These are phyloP conservation scores for Microdochium trichocladiopsis DNA, from an alignment of 2,329 filamentous ascomycete species.

Conservation along the genomic window DNA sequence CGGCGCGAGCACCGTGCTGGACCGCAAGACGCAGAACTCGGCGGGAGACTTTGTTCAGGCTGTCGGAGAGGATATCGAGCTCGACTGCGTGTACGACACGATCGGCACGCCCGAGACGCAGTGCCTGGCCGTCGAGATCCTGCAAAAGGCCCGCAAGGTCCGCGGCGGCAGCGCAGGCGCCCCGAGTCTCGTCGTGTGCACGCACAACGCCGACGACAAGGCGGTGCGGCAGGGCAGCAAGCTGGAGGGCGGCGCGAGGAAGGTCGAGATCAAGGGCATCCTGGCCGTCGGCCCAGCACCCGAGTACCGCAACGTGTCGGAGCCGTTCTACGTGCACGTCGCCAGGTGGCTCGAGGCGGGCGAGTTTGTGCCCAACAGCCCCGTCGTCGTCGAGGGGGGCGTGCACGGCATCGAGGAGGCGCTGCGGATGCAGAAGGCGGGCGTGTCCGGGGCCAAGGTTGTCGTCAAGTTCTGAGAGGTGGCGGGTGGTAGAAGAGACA, in stretches of 20 bases:
- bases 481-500: no score
- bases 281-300: neutral
- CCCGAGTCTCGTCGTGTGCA: neutral
- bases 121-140: slow-evolving; percentile 17
- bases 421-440: neutral
- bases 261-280: neutral
- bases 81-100: slow-evolving; percentile 21
- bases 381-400: neutral
- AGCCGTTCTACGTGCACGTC: neutral
- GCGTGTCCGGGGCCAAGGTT: neutral
- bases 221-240: neutral
- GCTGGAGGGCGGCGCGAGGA: neutral
- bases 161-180: neutral
- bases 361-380: neutral
- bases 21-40: slow-evolving; percentile 7
- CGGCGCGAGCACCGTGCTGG: slow-evolving; percentile 19
- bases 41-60: slow-evolving; percentile 15
- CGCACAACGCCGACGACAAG: neutral
- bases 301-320: neutral
- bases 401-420: neutral
- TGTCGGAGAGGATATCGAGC: slow-evolving; percentile 12
- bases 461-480: neutral
- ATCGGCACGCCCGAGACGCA: slow-evolving; percentile 21
- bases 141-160: slow-evolving; percentile 8
- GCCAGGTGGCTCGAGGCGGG: neutral